Base-by-base conservation (phyloP, 2,329 filamentous ascomycete genomes). In the Dichotomopilus funicola region DNA sequence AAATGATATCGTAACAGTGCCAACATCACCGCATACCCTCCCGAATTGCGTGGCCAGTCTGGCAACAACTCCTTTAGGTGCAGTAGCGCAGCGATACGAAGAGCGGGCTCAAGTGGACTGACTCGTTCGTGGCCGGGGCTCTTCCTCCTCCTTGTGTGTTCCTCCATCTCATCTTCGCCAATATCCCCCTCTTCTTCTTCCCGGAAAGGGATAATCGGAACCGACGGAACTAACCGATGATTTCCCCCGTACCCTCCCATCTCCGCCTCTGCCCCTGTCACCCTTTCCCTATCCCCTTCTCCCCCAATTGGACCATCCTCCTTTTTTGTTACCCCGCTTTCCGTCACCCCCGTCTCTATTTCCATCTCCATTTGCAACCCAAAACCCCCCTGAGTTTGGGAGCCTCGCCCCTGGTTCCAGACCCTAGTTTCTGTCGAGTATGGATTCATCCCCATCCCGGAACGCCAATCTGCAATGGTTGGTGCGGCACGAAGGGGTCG, bases 61-160 rank as follows among this genome's bases (percentile, higher is more conserved):
- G 69, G 68, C 1, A 71, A 58, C 8, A 68, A 62, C 41, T 69
- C 65, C 46, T 70, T 69, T 31, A 70, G 59, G 53, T 65, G 69
- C 2, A 71, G 61, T 19, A 71, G 59, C 8, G 60, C 62, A 35
- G 62, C 61, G 12, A 68, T 62, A 12, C 70, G 65, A 42, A 71
- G 55, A 8, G 66, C 62, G 0, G 65, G 61, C 43, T 70, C 65
- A 11, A 70, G 60, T 1, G 51, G 35, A 34, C 50, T 36, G 38
- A 34, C 46, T 31, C 4, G 34, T 37, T 6, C 3, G 31, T 27
- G 33, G 54, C 34, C 19, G 19, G 19, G 19, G 19, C 19, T 27
- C 19, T 27, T 27, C 19, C 19, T 27, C 19, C 19, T 27, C 19
- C 19, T 27, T 27, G 19, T 27, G 19, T 27, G 19, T 27, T 27